Base-by-base conservation (phyloP, 352 stramenopile species). In the Phytophthora niederhauseri region DNA sequence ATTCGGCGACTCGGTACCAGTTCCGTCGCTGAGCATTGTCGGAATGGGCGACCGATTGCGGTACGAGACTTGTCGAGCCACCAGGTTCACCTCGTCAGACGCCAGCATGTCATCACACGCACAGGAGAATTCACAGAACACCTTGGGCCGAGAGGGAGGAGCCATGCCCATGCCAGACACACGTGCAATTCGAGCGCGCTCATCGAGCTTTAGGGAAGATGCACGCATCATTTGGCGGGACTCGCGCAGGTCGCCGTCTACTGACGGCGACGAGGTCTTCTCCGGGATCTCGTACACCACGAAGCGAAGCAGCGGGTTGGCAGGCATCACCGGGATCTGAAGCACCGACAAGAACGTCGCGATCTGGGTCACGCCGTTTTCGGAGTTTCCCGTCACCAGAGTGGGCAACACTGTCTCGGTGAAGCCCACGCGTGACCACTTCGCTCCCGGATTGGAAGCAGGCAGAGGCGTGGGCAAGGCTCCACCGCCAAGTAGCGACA, bases 61-160 rank as follows among this genome's bases (percentile, higher is more conserved):
- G 41, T 87, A 67, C 0, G 83, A 91, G 45, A 84, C 80, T 53
- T 89, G 72, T 15, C 80, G 76, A 22, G 87, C 82, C 49, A 88
- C 61, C 12, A 93, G 73, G 22, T 81, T 84, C 45, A 93, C 76
- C 38, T 92, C 81, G 26, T 90, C 76, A 2, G 74, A 69, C 1
- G 72, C 65, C 3, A 87, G 66, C 66, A 93, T 82, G 30, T 93
- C 85, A 36, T 73, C 78, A 4, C 78, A 79, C 2, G 78, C 70
- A 62, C 85, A 93, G 6, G 84, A 92, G 54, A 95, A 95, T 53
- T 95, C 87, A 38, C 85, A 95, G 51, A 95, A 93, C 0, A 95
- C 85, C 26, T 86, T 87, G 6, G 84, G 82, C 7, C 76, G 76
- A 6, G 79, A 87, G 3, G 78, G 79, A 53, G 85, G 81, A 1